A percentile compares a stretch with the other conserved stretches of the same genome.
phyloP scores from a whole-genome alignment of 2,329 filamentous ascomycete genomes.

The Didymellaceae sp. region DNA sequence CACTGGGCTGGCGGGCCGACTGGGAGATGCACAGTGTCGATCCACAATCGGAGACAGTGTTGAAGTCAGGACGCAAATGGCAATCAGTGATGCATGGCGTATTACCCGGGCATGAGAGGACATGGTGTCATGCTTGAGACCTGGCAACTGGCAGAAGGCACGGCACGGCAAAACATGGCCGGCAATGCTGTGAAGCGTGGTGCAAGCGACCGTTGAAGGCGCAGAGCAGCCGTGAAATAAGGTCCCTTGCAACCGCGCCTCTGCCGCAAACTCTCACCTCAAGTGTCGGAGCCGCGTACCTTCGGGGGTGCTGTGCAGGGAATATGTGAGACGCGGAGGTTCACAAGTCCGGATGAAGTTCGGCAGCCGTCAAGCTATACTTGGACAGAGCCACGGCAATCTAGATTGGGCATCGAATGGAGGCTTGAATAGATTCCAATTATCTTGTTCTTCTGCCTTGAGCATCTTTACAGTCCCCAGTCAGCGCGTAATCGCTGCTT shows the following conservation, averaged over 20 bases:
- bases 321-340: conserved; percentile 36
- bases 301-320: conserved; percentile 13
- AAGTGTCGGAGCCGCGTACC: conserved; percentile 31
- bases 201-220: conserved; percentile 18
- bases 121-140: background rate
- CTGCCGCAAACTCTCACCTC: conserved; percentile 23
- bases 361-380: conserved; percentile 8
- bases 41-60: background rate
- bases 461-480: background rate
- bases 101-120: background rate
- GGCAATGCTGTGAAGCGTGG: conserved; percentile 8
- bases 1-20: conserved; percentile 6
- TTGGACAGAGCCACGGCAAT: conserved; percentile 22
- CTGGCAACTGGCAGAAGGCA: too few species aligned
- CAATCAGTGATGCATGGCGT: background rate
- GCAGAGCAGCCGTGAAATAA: conserved; percentile 15
- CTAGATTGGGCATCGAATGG: conserved; percentile 12
- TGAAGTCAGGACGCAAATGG: conserved; percentile 3
- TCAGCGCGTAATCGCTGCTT: background rate
- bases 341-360: conserved; percentile 10
- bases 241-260: conserved; percentile 14
- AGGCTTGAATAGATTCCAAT: background rate
- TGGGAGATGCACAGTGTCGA: conserved; percentile 6
- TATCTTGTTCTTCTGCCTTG: background rate
- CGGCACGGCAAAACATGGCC: conserved; percentile 7